Base-by-base conservation (phyloP, 352 stramenopile genomes). In the Pythium diclinum region DNA sequence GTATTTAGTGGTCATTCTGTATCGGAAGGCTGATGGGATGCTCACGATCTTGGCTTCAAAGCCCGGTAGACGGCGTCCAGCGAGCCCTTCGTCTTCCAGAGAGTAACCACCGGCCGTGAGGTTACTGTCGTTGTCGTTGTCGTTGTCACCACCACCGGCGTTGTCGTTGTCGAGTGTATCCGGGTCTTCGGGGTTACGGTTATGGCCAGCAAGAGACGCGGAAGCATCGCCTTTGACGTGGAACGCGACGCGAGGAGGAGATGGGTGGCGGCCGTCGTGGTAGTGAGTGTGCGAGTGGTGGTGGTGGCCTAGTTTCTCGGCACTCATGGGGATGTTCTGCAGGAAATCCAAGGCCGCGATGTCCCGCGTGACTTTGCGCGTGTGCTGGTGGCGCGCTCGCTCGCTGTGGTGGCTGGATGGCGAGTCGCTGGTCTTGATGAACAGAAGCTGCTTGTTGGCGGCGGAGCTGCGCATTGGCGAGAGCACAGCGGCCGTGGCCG, bases 341-440 rank as follows among this genome's bases (percentile, higher is more conserved):
- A 96, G 72, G 63, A 96, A 96, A 59, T 95, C 88, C 23, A 96
- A 69, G 25, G 88, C 88, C 17, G 85, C 85, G 46, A 95, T 95
- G 72, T 95, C 87, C 48, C 87, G 83, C 65, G 85, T 94, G 28
- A 91, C 83, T 32, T 91, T 91, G 56, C 84, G 83, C 55, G 80
- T 82, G 67, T 89, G 77, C 54, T 74, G 57, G 57, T 83, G 77
- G 19, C 79, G 68, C 54, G 68, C 71, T 30, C 83, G 77, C 49
- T 88, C 75, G 65, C 77, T 87, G 40, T 77, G 76, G 21, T 74
- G 49, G 62, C 81, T 87, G 33, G 79, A 76, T 11, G 74, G 74
- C 61, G 75, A 78, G 65, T 84, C 73, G 59, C 59, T 77, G 54
- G 70, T 76, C 67, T 78, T 80, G 72, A 80, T 65, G 33, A 79